Evolutionary conservation across 257 asterid genomes (phyloP).

Genomic region (Solanum corneliomulleri): DNA sequence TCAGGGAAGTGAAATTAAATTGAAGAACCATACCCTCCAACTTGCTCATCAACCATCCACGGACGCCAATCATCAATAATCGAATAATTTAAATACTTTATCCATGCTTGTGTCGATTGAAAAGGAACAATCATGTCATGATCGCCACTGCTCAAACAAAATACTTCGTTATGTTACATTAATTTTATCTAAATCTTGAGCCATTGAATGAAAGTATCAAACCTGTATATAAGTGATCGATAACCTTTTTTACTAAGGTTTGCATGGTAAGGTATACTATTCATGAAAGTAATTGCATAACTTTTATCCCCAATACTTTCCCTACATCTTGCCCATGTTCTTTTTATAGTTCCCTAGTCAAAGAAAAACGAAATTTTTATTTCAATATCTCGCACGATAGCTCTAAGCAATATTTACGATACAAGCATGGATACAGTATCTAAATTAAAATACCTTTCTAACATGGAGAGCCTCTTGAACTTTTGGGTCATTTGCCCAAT

Average conservation of each 20-base stretch:
- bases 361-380: not conserved
- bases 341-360: not conserved
- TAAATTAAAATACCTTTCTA: constrained; percentile 1
- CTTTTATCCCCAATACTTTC: not conserved
- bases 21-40: constrained; percentile 27
- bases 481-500: constrained; percentile 16
- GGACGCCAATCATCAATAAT: constrained; percentile 9
- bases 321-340: not conserved
- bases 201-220: not conserved
- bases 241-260: not conserved
- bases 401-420: not conserved
- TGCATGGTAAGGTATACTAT: not conserved
- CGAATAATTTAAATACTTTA: not conserved
- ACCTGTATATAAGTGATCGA: not conserved
- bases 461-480: constrained; percentile 21
- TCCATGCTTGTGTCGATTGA: constrained; percentile 9
- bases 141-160: constrained; percentile 6
- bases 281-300: not conserved
- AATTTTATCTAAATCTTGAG: not conserved
- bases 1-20: not conserved
- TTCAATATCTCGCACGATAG: not conserved
- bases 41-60: constrained; percentile 28
- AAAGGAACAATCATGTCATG: constrained; percentile 7
- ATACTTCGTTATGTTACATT: not conserved
- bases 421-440: too few species aligned